Evolutionary conservation across 2,329 filamentous ascomycete species (phyloP).

Genomic region (Aureobasidium uvarum): DNA sequence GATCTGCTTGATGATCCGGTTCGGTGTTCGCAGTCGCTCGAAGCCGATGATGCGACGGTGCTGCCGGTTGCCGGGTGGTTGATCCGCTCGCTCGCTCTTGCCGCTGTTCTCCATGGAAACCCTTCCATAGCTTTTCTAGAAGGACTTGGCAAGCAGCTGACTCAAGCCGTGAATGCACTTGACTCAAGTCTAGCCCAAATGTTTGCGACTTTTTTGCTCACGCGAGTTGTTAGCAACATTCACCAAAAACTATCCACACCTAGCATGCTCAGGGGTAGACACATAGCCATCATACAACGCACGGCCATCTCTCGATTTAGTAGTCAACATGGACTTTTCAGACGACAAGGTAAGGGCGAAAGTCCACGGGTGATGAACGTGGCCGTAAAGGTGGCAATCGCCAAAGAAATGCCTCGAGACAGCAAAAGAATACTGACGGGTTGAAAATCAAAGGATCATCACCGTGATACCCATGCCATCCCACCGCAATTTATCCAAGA

Average conservation of each 20-base stretch:
- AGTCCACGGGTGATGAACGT: neutral
- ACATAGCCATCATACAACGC: neutral
- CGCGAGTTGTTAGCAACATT: neutral
- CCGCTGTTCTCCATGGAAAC: neutral
- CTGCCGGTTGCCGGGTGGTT: constrained; percentile 3
- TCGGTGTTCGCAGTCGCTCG: constrained; percentile 1
- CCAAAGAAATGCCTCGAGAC: neutral
- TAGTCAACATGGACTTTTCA: constrained; percentile 23
- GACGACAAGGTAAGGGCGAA: constrained; percentile 25
- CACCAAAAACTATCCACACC: neutral
- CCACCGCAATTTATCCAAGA: constrained; percentile 28
- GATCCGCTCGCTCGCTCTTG: neutral
- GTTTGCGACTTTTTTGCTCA: constrained; percentile 11
- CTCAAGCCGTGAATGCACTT: neutral
- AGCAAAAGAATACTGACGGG: neutral
- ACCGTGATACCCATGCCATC: constrained; percentile 29
- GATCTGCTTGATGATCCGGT: constrained; percentile 18
- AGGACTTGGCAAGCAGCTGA: constrained; percentile 5
- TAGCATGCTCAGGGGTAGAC: constrained; percentile 16
- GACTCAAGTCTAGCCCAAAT: neutral
- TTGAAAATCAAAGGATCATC: constrained; percentile 10
- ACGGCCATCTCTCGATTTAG: neutral
- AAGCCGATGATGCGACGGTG: neutral
- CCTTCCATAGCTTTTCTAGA: neutral
- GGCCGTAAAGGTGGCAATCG: constrained; percentile 13